phyloP scores from a whole-genome alignment of 257 asterid genomes.

The Plectranthus barbatus region DNA sequence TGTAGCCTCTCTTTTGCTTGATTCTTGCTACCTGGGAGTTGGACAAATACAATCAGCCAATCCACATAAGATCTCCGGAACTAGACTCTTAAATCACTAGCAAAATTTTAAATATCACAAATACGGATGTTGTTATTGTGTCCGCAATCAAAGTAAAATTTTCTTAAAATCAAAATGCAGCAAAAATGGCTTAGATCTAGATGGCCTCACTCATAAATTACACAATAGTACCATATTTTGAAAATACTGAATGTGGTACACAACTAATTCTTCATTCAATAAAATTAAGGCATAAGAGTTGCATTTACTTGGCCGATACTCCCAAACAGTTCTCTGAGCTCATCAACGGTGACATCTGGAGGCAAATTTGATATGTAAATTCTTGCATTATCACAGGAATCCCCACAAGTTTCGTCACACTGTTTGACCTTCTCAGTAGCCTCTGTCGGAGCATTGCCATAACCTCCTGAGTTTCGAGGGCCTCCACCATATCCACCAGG shows the following conservation, averaged over 20 bases:
- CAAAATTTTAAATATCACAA: not conserved
- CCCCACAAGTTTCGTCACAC: constrained; percentile 95
- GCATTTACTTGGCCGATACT: constrained; percentile 97
- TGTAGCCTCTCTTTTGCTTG: constrained; percentile 95
- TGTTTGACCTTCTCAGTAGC: constrained; percentile 76
- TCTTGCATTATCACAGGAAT: constrained; percentile 84
- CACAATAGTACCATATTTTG: not conserved
- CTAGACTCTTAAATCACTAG: not conserved
- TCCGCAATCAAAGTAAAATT: not conserved
- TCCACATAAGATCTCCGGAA: not conserved
- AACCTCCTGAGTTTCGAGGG: constrained; percentile 52
- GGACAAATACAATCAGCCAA: not conserved
- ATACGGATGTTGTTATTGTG: too few relatives aligned
- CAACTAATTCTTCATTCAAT: constrained; percentile 6
- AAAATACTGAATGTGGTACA: not conserved
- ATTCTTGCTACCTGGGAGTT: constrained; percentile 79
- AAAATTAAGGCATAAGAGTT: constrained; percentile 21
- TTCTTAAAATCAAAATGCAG: not conserved
- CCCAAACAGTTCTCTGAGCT: constrained; percentile 93
- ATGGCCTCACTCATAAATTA: not conserved
- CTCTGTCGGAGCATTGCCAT: constrained; percentile 56
- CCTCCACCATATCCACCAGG: constrained; percentile 71
- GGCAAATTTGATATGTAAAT: constrained; percentile 98
- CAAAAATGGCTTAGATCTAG: not conserved
- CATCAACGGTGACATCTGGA: constrained; percentile 86